Evolutionary conservation across 2,329 filamentous ascomycete species (phyloP), one percentile per base, ranked within the genome.

Genomic region (Exophiala aquamarina): DNA sequence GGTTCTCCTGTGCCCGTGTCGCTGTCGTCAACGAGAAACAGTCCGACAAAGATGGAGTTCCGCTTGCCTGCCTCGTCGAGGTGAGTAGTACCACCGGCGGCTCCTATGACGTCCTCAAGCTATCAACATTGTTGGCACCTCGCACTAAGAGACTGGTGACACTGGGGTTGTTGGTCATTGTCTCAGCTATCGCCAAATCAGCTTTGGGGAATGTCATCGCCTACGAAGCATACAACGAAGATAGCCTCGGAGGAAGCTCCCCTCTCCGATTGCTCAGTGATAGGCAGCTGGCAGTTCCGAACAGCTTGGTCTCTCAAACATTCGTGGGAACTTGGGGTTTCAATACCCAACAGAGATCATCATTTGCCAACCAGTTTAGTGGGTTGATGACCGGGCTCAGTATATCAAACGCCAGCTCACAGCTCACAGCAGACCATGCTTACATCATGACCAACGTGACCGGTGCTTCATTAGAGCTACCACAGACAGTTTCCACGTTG

Each of bases 1-100:
- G 54, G 54, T 57, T 58, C 28, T 40, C 21, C 15, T 55, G 44
- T 26, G 54, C 55, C 11, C 51, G 44, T 4, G 52, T 54, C 4
- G 52, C 54, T 6, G 52, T 42, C 7, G 36, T 54, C 13, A 55
- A 49, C 18, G 56, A 58, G 38, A 46, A 50, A 18, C 23, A 40
- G 10, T 15, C 32, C 19, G 18, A 26, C 18, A 40, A 51, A 23
- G 45, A 51, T 7, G 35, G n/a, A 19, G 35, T 37, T 6, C 35
- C 35, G 18, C 15, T 37, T 13, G n/a, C 35, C 14, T 37, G 35
- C 21, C 35, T 37, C 17, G 35, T 37, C 4, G 35, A 37, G 35
- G 15, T 37, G 4, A 37, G 35, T 10, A 37, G 15, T 21, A 37
- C 35, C 13, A 37, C 35, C 35, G 35, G 35, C 4, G 35, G 35